Base-by-base conservation (phyloP, 2,329 filamentous ascomycete genomes). In the Aspergillus ruber region DNA sequence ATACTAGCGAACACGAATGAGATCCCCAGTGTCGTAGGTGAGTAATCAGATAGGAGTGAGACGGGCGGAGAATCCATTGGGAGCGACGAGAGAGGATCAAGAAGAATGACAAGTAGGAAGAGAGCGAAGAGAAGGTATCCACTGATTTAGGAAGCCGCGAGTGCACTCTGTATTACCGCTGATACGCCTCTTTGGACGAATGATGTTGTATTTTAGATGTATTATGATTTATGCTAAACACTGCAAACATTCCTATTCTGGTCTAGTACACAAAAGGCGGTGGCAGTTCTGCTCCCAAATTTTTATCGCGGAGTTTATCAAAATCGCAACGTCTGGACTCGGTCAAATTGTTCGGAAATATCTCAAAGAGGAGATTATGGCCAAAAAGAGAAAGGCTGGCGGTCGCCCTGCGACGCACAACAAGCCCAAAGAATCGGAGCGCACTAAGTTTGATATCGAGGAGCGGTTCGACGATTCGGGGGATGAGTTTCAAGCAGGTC, bases 381-480 rank as follows among this genome's bases (percentile, higher is more conserved):
- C 66, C 23, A 80, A 75, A 60, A 80, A 80, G 56, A 84, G 87
- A 77, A 93, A 90, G 74, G 84, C 81, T 1, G 74, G 79, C 18
- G 74, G 77, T 52, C 75, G 67, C 46, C 53, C 67, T 9, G 66
- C 71, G 45, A 51, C 59, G 18, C 59, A 65, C 42, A 62, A 65
- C 6, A 58, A 64, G 15, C 47, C 51, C 20, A 46, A 64, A 33
- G 50, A 51, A 3, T 50, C 58, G 7, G 58, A 59, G 42, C 59
- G 57, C 38, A 61, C 63, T 29, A 70, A 65, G 48, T 73, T 66
- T 44, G 61, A 64, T 45, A 51, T 67, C 17, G 64, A 73, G 51
- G 84, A 91, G 68, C 89, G 95, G 69, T 85, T 98, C 58, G 88
- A 90, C 55, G 85, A 96, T 66, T 94, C 90, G 1, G 89, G 95